These are phyloP conservation scores for Pisolithus orientalis DNA, from an alignment of 768 basidiomycete genomes.

Conservation along the genomic window DNA sequence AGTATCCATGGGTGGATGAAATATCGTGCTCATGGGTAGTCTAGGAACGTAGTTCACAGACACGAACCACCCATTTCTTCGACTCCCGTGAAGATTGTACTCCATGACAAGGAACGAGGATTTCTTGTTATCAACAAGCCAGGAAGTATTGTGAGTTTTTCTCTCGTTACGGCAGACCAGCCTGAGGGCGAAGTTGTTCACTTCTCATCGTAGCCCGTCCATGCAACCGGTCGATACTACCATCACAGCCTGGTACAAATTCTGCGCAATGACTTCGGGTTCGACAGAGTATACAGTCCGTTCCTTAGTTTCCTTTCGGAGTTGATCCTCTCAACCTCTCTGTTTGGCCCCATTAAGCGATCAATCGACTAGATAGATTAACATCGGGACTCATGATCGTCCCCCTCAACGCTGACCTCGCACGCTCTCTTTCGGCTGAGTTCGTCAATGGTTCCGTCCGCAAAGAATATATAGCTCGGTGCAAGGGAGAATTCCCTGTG, in stretches of 20 bases:
- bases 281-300: conserved; percentile 78
- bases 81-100: conserved; percentile 71
- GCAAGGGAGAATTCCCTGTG: conserved; percentile 80
- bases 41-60: conserved; percentile 87
- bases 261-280: conserved; percentile 76
- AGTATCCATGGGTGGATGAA: not conserved
- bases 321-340: not conserved
- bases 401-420: conserved; percentile 64
- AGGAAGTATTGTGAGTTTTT: conserved; percentile 82
- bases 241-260: conserved; percentile 86
- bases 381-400: conserved; percentile 96
- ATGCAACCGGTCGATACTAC: conserved; percentile 87
- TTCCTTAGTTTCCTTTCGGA: conserved; percentile 11
- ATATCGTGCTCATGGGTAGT: not conserved
- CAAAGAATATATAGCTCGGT: conserved; percentile 92
- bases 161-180: conserved; percentile 3
- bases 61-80: conserved; percentile 95
- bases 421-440: conserved; percentile 67
- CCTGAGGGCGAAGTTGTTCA: conserved; percentile 2
- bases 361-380: conserved; percentile 89
- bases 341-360: conserved; percentile 46
- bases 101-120: conserved; percentile 69
- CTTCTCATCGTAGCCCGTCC: conserved; percentile 61
- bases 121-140: conserved; percentile 96
- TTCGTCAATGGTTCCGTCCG: conserved; percentile 76